These are phyloP conservation scores for Boeremia exigua DNA, from an alignment of 2,329 filamentous ascomycete species.

Conservation along the genomic window DNA sequence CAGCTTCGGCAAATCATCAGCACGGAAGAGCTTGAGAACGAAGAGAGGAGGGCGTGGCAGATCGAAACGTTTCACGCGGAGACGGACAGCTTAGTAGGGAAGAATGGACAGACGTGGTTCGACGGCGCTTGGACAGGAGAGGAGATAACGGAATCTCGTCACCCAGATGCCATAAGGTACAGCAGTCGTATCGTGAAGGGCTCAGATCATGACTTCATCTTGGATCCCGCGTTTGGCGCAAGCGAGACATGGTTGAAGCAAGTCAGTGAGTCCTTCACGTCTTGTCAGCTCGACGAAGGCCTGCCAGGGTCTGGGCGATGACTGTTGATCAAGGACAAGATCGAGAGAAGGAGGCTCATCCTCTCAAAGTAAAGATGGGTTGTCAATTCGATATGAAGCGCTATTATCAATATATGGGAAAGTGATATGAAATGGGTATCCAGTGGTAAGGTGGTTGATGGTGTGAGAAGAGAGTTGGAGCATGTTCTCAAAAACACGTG, in stretches of 20 bases:
- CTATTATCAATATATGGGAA: no score
- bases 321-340: not conserved
- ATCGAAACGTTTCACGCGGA: constrained; percentile 29
- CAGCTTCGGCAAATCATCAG: constrained; percentile 9
- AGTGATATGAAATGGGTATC: no score
- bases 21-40: not conserved
- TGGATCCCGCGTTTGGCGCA: constrained; percentile 25
- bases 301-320: not conserved
- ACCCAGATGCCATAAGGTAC: constrained; percentile 1
- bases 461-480: not conserved
- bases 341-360: no score
- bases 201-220: constrained; percentile 27
- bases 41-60: constrained; percentile 2
- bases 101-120: constrained; percentile 28
- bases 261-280: constrained; percentile 4
- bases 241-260: constrained; percentile 22
- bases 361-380: no score
- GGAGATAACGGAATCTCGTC: not conserved
- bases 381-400: no score
- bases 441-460: no score
- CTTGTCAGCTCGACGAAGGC: not conserved
- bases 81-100: constrained; percentile 27
- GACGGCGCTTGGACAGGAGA: constrained; percentile 24
- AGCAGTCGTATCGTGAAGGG: constrained; percentile 16
- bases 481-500: not conserved